phyloP scores from a whole-genome alignment of 495 filamentous ascomycete genomes.

The Hyaloscypha bicolor region DNA sequence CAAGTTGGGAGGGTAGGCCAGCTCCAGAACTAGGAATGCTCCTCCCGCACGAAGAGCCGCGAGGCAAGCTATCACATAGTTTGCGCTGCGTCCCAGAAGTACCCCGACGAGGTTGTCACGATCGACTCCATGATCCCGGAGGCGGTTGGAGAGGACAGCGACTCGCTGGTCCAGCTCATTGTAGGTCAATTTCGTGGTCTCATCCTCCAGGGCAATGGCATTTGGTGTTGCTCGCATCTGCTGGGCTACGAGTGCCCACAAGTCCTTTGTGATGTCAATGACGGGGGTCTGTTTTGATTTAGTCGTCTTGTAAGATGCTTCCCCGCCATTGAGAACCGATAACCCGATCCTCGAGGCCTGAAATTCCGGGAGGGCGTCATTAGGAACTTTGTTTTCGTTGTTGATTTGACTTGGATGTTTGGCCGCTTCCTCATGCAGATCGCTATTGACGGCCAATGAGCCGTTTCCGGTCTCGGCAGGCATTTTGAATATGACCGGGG shows the following conservation, averaged over 20 bases:
- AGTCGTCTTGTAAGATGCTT: neutral
- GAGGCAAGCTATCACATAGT: slow-evolving; percentile 72
- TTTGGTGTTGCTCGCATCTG: slow-evolving; percentile 62
- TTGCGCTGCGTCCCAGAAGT: slow-evolving; percentile 64
- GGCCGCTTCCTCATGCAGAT: neutral
- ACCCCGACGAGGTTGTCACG: slow-evolving; percentile 67
- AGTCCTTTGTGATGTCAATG: slow-evolving; percentile 64
- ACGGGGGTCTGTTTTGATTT: slow-evolving; percentile 37
- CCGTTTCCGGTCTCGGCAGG: neutral
- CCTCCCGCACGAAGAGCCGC: slow-evolving; percentile 67
- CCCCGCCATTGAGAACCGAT: neutral
- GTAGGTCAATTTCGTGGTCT: slow-evolving; percentile 58
- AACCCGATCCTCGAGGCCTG: neutral
- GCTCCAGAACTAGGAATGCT: slow-evolving; percentile 70
- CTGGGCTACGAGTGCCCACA: slow-evolving; percentile 59
- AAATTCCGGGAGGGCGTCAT: neutral
- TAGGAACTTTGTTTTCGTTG: neutral
- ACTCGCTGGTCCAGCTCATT: slow-evolving; percentile 61
- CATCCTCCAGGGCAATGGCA: slow-evolving; percentile 63
- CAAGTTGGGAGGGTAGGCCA: slow-evolving; percentile 66
- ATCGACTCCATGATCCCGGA: slow-evolving; percentile 56
- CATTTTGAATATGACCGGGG: neutral
- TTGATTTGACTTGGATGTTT: neutral
- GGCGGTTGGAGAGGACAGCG: slow-evolving; percentile 51
- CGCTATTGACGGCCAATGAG: neutral